Conservation (phyloP, 495 filamentous ascomycete genomes). For the Poronia punctata region DNA sequence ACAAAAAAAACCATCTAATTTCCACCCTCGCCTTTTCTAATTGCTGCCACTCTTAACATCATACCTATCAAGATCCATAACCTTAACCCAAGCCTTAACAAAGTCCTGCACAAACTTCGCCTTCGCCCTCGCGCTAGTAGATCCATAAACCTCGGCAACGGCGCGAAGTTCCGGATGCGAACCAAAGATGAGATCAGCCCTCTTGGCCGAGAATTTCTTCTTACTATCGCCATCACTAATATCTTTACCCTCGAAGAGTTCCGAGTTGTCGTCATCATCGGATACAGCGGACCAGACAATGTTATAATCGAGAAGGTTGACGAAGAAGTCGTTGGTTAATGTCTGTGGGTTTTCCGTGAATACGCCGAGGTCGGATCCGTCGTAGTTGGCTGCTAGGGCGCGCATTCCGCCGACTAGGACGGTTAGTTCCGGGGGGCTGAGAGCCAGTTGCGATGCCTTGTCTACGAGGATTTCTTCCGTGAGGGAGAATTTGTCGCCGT, state of each 20-base stretch:
- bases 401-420: slow-evolving; percentile 61
- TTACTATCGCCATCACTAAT: slow-evolving; percentile 53
- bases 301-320: slow-evolving; percentile 60
- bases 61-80: slow-evolving; percentile 62
- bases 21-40: too few relatives aligned
- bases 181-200: slow-evolving; percentile 60
- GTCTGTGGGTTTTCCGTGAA: slow-evolving; percentile 55
- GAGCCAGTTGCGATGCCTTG: slow-evolving; percentile 56
- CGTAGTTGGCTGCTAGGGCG: slow-evolving; percentile 56
- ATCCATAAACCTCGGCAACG: slow-evolving; percentile 56
- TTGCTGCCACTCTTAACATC: slow-evolving; percentile 46
- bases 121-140: slow-evolving; percentile 9
- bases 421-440: slow-evolving; percentile 58
- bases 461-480: slow-evolving; percentile 62
- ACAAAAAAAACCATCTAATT: too few relatives aligned
- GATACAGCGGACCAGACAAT: slow-evolving; percentile 51
- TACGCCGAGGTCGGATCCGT: slow-evolving; percentile 55
- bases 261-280: slow-evolving; percentile 29
- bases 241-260: slow-evolving; percentile 55
- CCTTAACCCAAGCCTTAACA: slow-evolving; percentile 61
- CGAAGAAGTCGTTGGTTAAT: slow-evolving; percentile 69
- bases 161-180: slow-evolving; percentile 64
- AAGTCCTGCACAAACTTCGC: slow-evolving; percentile 61
- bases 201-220: slow-evolving; percentile 59
- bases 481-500: slow-evolving; percentile 45